Percentiles rank a stretch among this genome's conserved stretches.
Conservation (phyloP, 2,329 filamentous ascomycete genomes). For the Bipolaris oryzae region DNA sequence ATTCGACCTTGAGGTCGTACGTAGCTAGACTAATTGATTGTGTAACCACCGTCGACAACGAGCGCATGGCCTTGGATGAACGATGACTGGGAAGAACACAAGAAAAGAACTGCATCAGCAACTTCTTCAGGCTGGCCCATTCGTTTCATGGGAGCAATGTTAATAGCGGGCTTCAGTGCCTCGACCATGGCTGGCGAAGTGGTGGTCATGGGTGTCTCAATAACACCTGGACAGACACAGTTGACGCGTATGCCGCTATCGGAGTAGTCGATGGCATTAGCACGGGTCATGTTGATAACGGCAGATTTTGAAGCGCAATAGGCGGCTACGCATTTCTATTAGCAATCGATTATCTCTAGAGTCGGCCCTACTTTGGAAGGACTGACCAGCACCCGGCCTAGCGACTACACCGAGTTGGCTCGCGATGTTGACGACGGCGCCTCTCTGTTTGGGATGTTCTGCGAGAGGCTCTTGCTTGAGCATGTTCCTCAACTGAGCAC, state of each 20-base stretch:
- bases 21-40: slow-evolving; percentile 27
- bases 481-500: slow-evolving; percentile 59
- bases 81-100: slow-evolving; percentile 60
- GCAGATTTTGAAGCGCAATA: slow-evolving; percentile 66
- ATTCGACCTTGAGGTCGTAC: too few relatives aligned
- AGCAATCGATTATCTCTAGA: neutral
- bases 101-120: slow-evolving; percentile 59
- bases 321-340: slow-evolving; percentile 49
- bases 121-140: slow-evolving; percentile 60
- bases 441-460: slow-evolving; percentile 41
- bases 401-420: slow-evolving; percentile 57
- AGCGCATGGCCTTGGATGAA: slow-evolving; percentile 59
- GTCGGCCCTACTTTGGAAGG: neutral
- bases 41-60: slow-evolving; percentile 55
- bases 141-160: slow-evolving; percentile 56
- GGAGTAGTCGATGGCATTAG: slow-evolving; percentile 64
- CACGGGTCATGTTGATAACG: slow-evolving; percentile 62
- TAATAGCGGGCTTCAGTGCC: slow-evolving; percentile 47
- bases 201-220: slow-evolving; percentile 50
- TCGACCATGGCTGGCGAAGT: slow-evolving; percentile 40
- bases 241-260: slow-evolving; percentile 60
- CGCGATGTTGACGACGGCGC: slow-evolving; percentile 62
- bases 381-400: slow-evolving; percentile 32
- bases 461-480: slow-evolving; percentile 57
- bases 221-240: slow-evolving; percentile 62